Conservation (phyloP, 1,284 basidiomycete genomes). For the Melampsora larici-populina region DNA sequence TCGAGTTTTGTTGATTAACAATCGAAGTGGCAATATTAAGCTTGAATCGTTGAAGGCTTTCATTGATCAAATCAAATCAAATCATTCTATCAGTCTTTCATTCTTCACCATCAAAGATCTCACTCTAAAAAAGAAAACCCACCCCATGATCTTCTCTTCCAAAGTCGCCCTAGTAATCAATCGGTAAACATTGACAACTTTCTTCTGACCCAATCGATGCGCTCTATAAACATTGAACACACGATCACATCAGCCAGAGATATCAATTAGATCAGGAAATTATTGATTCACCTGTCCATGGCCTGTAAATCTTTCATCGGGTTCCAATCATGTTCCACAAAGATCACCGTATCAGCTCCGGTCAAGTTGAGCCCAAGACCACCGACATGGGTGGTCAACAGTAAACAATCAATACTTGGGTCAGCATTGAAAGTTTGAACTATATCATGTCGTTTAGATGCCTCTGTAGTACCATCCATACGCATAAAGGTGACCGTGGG, state of each 20-base stretch:
- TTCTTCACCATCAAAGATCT: constrained; percentile 14
- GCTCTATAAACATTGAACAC: constrained; percentile 56
- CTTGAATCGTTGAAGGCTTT: constrained; percentile 93
- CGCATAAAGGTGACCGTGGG: constrained; percentile 97
- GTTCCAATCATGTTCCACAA: constrained; percentile 99
- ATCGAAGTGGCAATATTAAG: constrained; percentile 95
- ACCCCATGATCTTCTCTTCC: constrained; percentile 99
- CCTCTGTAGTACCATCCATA: constrained; percentile 83
- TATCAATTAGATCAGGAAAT: neutral
- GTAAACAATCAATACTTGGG: constrained; percentile 91
- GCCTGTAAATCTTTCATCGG: constrained; percentile 99
- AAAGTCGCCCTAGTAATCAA: constrained; percentile 94
- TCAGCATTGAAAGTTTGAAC: constrained; percentile 98
- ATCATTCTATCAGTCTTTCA: neutral
- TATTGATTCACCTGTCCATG: constrained; percentile 73
- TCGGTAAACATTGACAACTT: constrained; percentile 97
- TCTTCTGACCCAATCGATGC: constrained; percentile 96
- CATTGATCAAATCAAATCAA: constrained; percentile 32
- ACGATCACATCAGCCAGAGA: neutral
- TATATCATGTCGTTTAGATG: constrained; percentile 84
- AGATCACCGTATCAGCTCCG: constrained; percentile 97
- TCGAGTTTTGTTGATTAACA: constrained; percentile 94
- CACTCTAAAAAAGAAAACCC: constrained; percentile 53
- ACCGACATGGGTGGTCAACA: constrained; percentile 95
- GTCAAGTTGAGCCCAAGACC: constrained; percentile 94